phyloP scores from a whole-genome alignment of 108 stramenopile genomes.

The Nitzschia inconspicua region DNA sequence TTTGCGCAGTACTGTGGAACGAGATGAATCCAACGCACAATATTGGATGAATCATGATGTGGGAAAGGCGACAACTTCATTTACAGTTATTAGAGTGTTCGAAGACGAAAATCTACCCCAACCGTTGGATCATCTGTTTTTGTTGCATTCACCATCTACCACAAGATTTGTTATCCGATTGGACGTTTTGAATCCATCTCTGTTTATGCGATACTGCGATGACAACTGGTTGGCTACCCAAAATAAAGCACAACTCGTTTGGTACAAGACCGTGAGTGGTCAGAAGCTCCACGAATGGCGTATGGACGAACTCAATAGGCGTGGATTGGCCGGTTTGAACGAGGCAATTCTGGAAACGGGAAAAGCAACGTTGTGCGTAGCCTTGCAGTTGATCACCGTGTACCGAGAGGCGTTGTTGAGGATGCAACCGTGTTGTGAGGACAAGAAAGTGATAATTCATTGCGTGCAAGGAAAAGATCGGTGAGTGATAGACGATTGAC shows the following conservation, averaged over 20 bases:
- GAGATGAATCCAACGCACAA: constrained; percentile 20
- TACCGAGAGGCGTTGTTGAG: constrained; percentile 22
- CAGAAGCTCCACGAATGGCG: constrained; percentile 20
- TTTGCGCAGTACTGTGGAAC: constrained; percentile 31
- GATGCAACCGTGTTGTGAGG: background rate
- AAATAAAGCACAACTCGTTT: background rate
- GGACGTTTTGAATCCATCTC: constrained; percentile 19
- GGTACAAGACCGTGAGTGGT: constrained; percentile 10
- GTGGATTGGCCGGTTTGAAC: constrained; percentile 39
- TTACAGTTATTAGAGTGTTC: too few species aligned
- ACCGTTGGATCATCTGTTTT: background rate
- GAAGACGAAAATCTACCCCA: too few species aligned
- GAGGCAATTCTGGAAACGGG: constrained; percentile 48
- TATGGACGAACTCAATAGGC: constrained; percentile 31
- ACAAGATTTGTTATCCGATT: constrained; percentile 29
- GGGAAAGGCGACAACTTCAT: too few species aligned
- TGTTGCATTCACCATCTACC: background rate
- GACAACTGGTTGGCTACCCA: constrained; percentile 22
- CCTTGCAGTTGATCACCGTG: constrained; percentile 25
- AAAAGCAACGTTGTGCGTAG: constrained; percentile 13
- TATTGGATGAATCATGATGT: constrained; percentile 32
- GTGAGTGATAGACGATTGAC: constrained; percentile 9
- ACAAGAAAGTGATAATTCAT: constrained; percentile 26
- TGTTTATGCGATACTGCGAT: constrained; percentile 21
- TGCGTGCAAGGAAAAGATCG: constrained; percentile 58